These are phyloP conservation scores for Bruguiera gymnorhiza DNA, from an alignment of 345 rosid species.

Conservation along the genomic window DNA sequence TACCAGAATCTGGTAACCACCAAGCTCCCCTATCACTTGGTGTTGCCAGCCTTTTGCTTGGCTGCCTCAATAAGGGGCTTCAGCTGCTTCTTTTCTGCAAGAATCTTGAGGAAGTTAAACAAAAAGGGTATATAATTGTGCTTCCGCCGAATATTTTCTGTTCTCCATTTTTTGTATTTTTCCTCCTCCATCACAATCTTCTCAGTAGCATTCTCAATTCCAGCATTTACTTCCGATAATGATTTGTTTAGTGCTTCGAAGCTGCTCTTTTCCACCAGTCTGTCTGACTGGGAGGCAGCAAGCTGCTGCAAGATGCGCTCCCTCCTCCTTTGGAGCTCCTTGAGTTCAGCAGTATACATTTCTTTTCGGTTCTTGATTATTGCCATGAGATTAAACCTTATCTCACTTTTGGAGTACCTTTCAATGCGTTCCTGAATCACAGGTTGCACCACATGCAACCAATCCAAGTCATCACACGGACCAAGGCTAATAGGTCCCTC, in stretches of 20 bases:
- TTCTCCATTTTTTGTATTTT: constrained; percentile 93
- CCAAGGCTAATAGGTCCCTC: constrained; percentile 97
- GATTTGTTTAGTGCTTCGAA: constrained; percentile 54
- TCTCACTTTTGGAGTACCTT: constrained; percentile 85
- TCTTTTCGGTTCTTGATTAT: constrained; percentile 86
- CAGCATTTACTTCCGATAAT: constrained; percentile 63
- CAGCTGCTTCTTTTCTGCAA: constrained; percentile 98
- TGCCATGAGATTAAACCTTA: constrained; percentile 95
- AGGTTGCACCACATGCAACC: constrained; percentile 90
- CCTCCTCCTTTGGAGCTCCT: constrained; percentile 81
- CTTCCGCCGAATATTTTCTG: constrained; percentile 88
- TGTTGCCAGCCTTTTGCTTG: constrained; percentile 66
- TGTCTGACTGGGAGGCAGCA: constrained; percentile 50
- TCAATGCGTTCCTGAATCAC: constrained; percentile 95
- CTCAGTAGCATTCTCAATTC: constrained; percentile 73
- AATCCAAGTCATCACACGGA: constrained; percentile 64
- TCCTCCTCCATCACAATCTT: constrained; percentile 95
- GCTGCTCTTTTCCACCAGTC: constrained; percentile 44
- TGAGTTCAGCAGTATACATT: constrained; percentile 72
- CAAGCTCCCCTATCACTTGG: constrained; percentile 3
- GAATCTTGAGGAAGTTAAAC: constrained; percentile 93
- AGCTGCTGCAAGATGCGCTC: constrained; percentile 77
- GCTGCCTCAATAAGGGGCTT: constrained; percentile 97
- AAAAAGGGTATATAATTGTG: constrained; percentile 95
- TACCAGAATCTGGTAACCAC: no score